Conservation (phyloP, 371 early-diverging fungal genomes). For the Quaeritorhiza haematococci region DNA sequence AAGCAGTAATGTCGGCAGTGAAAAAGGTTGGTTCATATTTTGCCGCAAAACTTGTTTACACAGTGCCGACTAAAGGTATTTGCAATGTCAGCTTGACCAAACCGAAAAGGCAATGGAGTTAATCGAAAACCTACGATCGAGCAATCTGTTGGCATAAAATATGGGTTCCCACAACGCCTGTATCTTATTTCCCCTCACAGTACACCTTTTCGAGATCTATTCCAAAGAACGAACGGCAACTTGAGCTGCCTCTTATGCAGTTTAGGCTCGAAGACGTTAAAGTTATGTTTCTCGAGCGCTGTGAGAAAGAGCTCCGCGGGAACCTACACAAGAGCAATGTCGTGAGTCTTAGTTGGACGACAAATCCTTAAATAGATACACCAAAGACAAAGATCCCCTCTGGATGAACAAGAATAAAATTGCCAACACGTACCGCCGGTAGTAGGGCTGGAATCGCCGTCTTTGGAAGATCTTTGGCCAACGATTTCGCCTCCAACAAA, state of each 20-base stretch:
- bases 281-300: slow-evolving; percentile 61
- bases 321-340: slow-evolving; percentile 7
- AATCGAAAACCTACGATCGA: no score
- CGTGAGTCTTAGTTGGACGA: neutral
- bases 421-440: slow-evolving; percentile 40
- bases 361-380: no score
- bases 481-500: slow-evolving; percentile 66
- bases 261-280: slow-evolving; percentile 63
- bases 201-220: slow-evolving; percentile 2
- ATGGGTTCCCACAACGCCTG: no score
- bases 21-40: neutral
- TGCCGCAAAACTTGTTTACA: no score
- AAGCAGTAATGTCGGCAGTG: neutral
- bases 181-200: no score
- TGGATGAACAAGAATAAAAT: neutral
- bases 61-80: no score
- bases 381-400: no score
- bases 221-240: slow-evolving; percentile 61
- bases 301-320: slow-evolving; percentile 59
- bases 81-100: no score
- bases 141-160: no score
- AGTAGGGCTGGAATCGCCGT: slow-evolving; percentile 63
- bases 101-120: no score
- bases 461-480: slow-evolving; percentile 41
- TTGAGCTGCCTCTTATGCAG: slow-evolving; percentile 62